Evolutionary conservation across 805 yeast genomes (phyloP).

Genomic region (Barnettozyma californica): DNA sequence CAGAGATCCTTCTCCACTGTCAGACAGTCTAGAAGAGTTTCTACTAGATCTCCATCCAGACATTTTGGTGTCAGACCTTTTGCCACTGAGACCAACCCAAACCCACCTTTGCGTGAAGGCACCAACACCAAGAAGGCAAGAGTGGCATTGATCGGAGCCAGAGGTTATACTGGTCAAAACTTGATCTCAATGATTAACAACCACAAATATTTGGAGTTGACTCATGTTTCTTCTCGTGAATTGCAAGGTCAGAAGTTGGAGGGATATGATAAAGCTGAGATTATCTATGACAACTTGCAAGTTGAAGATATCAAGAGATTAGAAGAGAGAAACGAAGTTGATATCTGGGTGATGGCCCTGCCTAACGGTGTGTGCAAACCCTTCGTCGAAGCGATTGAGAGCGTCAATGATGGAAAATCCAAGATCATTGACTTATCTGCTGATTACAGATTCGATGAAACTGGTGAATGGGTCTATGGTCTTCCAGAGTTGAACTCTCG

Average conservation of each 20-base stretch:
- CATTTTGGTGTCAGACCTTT: constrained; percentile 26
- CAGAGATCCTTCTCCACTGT: constrained; percentile 40
- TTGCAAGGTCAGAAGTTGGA: constrained; percentile 78
- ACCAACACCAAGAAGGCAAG: constrained; percentile 56
- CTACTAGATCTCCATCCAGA: constrained; percentile 22
- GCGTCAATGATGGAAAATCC: constrained; percentile 56
- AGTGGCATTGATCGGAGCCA: constrained; percentile 95
- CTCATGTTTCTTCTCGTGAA: constrained; percentile 96
- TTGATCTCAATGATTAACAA: constrained; percentile 78
- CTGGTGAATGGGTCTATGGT: constrained; percentile 90
- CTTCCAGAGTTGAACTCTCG: constrained; percentile 87
- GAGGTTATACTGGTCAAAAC: constrained; percentile 96
- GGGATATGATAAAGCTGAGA: constrained; percentile 79
- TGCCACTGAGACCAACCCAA: constrained; percentile 48
- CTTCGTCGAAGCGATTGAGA: constrained; percentile 74
- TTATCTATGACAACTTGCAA: constrained; percentile 80
- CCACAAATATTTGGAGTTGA: constrained; percentile 82
- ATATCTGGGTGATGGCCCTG: constrained; percentile 98
- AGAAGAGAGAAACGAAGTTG: constrained; percentile 75
- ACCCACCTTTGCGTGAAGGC: constrained; percentile 67
- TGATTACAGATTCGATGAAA: constrained; percentile 88
- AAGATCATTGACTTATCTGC: constrained; percentile 93
- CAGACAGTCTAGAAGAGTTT: constrained; percentile 22
- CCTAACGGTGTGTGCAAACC: constrained; percentile 97
- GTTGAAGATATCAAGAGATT: constrained; percentile 77